Conservation (phyloP, 179 eudicot genomes). For the Sideroxylon spinosum region DNA sequence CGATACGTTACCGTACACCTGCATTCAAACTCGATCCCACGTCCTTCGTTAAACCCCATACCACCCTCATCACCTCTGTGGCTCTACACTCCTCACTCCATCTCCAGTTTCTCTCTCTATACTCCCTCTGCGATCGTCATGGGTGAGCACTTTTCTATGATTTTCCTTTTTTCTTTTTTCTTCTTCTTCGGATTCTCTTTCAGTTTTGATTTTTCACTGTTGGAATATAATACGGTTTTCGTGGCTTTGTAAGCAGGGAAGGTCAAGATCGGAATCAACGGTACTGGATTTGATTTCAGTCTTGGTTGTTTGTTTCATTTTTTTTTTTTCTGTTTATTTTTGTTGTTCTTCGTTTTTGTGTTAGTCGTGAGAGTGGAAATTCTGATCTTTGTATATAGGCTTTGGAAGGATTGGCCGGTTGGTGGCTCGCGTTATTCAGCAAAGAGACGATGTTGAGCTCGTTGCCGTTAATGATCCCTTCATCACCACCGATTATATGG, state of each 20-base stretch:
- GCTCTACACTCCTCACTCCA: not conserved
- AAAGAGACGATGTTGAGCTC: constrained; percentile 20
- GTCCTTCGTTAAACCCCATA: not conserved
- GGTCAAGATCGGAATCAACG: constrained; percentile 73
- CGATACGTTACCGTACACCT: too few relatives aligned
- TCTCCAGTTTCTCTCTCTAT: not conserved
- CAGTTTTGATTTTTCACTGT: not conserved
- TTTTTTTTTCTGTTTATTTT: not conserved
- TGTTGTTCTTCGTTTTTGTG: not conserved
- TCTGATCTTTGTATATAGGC: constrained; percentile 25
- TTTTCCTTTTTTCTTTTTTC: not conserved
- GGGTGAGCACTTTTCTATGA: not conserved
- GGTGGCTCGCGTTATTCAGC: constrained; percentile 39
- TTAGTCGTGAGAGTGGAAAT: not conserved
- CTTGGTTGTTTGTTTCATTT: too few relatives aligned
- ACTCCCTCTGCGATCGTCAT: not conserved
- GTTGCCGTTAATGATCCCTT: constrained; percentile 66
- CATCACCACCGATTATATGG: constrained; percentile 67
- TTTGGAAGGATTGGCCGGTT: constrained; percentile 36
- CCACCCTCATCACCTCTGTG: not conserved
- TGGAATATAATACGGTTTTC: not conserved
- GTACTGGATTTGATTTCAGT: constrained; percentile 26
- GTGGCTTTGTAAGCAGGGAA: constrained; percentile 32
- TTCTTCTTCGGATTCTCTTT: not conserved
- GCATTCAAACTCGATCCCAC: too few relatives aligned